Evolutionary conservation across 805 yeast genomes (phyloP), one percentile per base, ranked within the genome.

Genomic region (Suhomyces sp.): DNA sequence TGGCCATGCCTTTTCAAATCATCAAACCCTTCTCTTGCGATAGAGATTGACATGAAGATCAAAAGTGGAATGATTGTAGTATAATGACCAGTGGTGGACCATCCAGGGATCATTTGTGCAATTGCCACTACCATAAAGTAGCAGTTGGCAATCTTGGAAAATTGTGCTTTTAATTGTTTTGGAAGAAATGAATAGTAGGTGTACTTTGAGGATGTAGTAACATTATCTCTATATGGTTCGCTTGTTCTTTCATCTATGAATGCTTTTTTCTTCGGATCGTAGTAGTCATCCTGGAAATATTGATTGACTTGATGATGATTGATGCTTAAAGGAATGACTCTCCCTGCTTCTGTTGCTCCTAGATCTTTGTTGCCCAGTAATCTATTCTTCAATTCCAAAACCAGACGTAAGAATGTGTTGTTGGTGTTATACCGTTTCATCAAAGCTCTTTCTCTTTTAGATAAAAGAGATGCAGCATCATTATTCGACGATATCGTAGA

Each of bases 11-110:
- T 74, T 53, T 84, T 74, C 72, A 82, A 81, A 62, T 93, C 98
- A 58, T 93, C 98, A 58, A 72, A 90, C 0, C 95, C 98, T 63
- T 93, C 98, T 47, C 98, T 75, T 6, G 83, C 76, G 62, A 91
- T 88, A 0, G 98, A 87, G 18, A 93, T 85, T 6, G 87, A 70
- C 63, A 93, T 86, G 58, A 93, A 93, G 5, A 93, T 74, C 58
- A 81, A 65, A 38, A 93, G 68, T 2, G 98, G 98, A 25, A 90
- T 73, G 48, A 93, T 91, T 2, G 98, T 93, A 3, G 98, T 93
- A 54, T 79, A 88, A 9, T 88, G 83, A 40, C 98, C 98, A 0
- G 98, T 93, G 5, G 98, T 88, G 1, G 96, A 87, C 97, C 96
- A 93, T 2, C 88, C 78, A 0, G 98, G 98, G 31, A 93, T 82